A percentile compares a stretch with the other conserved stretches of the same genome.
These are phyloP conservation scores for Cryptococcus depauperatus DNA, from an alignment of 1,284 basidiomycete species.

Conservation along the genomic window DNA sequence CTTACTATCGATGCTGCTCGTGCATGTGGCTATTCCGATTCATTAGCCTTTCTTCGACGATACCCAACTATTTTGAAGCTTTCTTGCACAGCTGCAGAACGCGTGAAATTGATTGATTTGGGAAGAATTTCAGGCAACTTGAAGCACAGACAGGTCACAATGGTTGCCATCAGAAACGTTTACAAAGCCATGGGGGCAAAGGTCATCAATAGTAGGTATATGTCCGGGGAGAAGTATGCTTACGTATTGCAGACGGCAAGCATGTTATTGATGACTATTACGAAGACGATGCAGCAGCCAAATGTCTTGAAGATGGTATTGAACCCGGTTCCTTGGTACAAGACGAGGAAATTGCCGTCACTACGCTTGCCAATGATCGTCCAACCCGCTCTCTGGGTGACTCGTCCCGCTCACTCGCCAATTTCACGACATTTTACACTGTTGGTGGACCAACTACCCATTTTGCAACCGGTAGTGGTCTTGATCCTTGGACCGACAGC, in stretches of 20 bases:
- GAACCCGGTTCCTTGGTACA: slow-evolving; percentile 67
- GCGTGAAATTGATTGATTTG: slow-evolving; percentile 79
- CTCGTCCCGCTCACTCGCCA: slow-evolving; percentile 35
- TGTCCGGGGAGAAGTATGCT: not conserved
- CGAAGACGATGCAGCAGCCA: slow-evolving; percentile 67
- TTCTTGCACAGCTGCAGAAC: slow-evolving; percentile 74
- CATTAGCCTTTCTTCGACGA: slow-evolving; percentile 89
- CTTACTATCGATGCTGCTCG: slow-evolving; percentile 95
- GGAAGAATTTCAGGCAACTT: slow-evolving; percentile 83
- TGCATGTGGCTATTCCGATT: slow-evolving; percentile 90
- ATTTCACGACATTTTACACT: slow-evolving; percentile 56
- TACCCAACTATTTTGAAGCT: slow-evolving; percentile 85
- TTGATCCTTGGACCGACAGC: slow-evolving; percentile 75
- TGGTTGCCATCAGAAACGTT: slow-evolving; percentile 84
- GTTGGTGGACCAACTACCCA: slow-evolving; percentile 78
- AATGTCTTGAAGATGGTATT: slow-evolving; percentile 61
- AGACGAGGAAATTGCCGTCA: slow-evolving; percentile 54
- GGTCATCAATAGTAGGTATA: slow-evolving; percentile 65
- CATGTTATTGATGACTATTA: slow-evolving; percentile 95
- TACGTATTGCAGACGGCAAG: slow-evolving; percentile 59
- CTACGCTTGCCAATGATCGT: slow-evolving; percentile 25
- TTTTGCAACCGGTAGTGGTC: slow-evolving; percentile 65
- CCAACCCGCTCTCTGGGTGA: slow-evolving; percentile 27
- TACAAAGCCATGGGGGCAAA: slow-evolving; percentile 92
- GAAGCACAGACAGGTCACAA: slow-evolving; percentile 82